A percentile compares a stretch with the other conserved stretches of the same genome.
These are phyloP conservation scores for Xylaria hypoxylon DNA, from an alignment of 2,329 filamentous ascomycete species.

Conservation along the genomic window DNA sequence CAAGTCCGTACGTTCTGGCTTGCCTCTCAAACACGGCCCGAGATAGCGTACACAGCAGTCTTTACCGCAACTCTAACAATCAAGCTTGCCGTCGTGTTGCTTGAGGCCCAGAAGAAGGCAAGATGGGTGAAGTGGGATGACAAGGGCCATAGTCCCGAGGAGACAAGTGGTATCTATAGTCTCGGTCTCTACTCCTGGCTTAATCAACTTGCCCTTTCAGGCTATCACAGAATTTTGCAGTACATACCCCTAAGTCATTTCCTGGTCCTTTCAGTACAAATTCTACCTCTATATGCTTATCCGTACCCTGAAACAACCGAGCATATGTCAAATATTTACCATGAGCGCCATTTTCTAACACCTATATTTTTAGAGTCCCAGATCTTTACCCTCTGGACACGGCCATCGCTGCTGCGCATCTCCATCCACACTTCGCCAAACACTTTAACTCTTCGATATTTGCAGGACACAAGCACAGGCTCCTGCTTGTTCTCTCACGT, in stretches of 20 bases:
- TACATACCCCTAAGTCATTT: constrained; percentile 19
- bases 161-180: background rate
- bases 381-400: background rate
- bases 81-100: constrained; percentile 3
- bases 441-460: constrained; percentile 28
- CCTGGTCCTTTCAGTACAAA: too few relatives aligned
- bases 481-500: constrained; percentile 29
- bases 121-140: background rate
- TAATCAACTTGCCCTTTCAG: constrained; percentile 48
- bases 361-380: background rate
- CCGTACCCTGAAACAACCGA: background rate
- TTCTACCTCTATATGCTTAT: background rate
- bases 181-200: constrained; percentile 4
- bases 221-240: constrained; percentile 52
- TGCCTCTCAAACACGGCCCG: background rate
- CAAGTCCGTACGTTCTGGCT: background rate
- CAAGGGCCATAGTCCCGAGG: background rate
- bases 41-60: constrained; percentile 25
- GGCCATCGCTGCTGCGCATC: background rate
- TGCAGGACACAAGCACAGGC: constrained; percentile 31
- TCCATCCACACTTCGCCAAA: constrained; percentile 36
- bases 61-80: constrained; percentile 41
- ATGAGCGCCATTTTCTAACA: background rate
- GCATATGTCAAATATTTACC: too few relatives aligned
- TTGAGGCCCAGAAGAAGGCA: constrained; percentile 1